Evolutionary conservation across 257 asterid species (phyloP), one percentile per base, ranked within the genome.

Genomic region (Echites panduratus): DNA sequence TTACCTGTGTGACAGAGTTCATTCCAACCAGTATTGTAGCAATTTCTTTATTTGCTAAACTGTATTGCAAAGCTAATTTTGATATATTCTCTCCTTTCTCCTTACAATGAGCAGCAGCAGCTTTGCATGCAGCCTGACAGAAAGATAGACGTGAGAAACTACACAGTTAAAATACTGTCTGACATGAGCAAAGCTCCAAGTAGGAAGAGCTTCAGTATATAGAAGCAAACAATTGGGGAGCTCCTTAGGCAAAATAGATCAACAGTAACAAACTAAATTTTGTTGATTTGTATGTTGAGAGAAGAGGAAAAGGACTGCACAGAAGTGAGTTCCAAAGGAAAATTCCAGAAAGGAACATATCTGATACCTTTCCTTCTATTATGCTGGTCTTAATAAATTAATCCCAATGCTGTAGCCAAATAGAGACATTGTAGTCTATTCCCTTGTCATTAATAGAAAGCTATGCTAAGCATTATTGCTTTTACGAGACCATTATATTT

Each of bases 1-100:
- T 65, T 70, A 90, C 99, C 97, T 95, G 96, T 77, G 81, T 72
- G 59, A 86, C 84, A 26, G 99, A 95, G 81, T 82, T 84, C 98
- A 95, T 95, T 56, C 99, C 99, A 56, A 95, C 98, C 81, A 95
- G 86, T 72, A 92, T 70, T 1, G 97, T 84, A 43, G 97, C 87
- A 66, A 95, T 89, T 43, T 82, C 96, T 75, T 83, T 84, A 77
- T 95, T 92, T 32, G 85, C 83, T 77, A 95, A 83, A 86, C 96
- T 87, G 89, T 83, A 92, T 72, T 95, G 96, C 88, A 95, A 35
- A 62, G 99, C 91, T 66, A 90, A 54, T 79, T 92, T 90, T n/a
- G 98, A 81, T 79, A 95, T 79, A 67, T 78, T 86, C 83, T 89
- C 87, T 67, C 95, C 91, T 71, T 82, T 87, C 83, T 70, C 87